These are phyloP conservation scores for Diaporthe velutina DNA, from an alignment of 2,329 filamentous ascomycete genomes.

Conservation along the genomic window DNA sequence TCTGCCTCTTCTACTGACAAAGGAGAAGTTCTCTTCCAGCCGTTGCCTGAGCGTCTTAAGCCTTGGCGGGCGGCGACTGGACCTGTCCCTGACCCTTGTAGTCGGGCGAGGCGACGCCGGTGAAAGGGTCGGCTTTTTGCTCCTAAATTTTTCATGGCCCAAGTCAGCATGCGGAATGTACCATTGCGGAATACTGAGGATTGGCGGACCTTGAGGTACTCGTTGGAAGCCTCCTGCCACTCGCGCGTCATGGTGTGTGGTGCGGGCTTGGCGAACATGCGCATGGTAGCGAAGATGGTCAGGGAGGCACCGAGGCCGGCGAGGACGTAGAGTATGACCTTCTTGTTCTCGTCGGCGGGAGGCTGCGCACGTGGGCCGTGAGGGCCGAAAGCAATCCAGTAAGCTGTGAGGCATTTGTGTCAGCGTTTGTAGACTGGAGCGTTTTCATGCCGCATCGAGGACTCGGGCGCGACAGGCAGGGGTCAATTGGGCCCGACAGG, in stretches of 20 bases:
- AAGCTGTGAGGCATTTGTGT: constrained; percentile 73
- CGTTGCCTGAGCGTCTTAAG: constrained; percentile 50
- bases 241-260: constrained; percentile 96
- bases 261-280: constrained; percentile 77
- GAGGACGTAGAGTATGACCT: constrained; percentile 80
- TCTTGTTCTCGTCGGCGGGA: constrained; percentile 87
- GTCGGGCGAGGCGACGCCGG: constrained; percentile 82
- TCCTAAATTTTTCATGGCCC: constrained; percentile 61
- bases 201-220: constrained; percentile 87
- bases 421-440: constrained; percentile 45
- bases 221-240: constrained; percentile 95
- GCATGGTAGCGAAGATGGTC: constrained; percentile 79
- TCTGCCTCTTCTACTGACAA: constrained; percentile 53
- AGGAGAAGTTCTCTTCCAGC: constrained; percentile 45
- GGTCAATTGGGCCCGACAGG: constrained; percentile 26
- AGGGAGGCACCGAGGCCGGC: constrained; percentile 76
- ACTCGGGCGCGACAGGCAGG: constrained; percentile 42
- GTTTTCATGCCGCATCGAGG: constrained; percentile 38
- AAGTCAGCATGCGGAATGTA: constrained; percentile 38
- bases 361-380: constrained; percentile 90
- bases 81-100: constrained; percentile 85
- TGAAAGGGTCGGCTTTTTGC: constrained; percentile 89
- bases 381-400: constrained; percentile 98
- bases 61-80: constrained; percentile 73
- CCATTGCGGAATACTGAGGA: constrained; percentile 6